Conservation (phyloP, 192 early-diverging fungal genomes). For the Thoreauomyces humboldtii region DNA sequence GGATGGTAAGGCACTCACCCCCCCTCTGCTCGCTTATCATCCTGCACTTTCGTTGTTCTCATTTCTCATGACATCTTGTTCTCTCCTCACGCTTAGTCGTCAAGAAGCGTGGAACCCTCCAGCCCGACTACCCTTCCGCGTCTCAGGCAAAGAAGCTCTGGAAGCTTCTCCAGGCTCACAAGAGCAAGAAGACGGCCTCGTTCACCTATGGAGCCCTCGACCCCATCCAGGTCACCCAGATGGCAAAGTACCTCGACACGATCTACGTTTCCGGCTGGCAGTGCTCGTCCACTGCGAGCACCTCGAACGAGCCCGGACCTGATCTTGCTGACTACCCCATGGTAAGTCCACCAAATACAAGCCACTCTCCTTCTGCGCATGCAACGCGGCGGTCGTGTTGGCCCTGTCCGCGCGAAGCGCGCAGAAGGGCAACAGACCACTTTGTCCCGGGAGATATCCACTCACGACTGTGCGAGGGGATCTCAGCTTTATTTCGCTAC, state of each 20-base stretch:
- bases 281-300: constrained; percentile 91
- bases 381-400: no score
- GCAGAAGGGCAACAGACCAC: no score
- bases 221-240: constrained; percentile 91
- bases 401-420: no score
- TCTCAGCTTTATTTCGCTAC: no score
- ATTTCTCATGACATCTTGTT: not conserved
- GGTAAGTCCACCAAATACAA: no score
- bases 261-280: constrained; percentile 99
- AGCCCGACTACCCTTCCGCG: constrained; percentile 75
- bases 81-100: constrained; percentile 71
- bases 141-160: constrained; percentile 92
- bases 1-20: constrained; percentile 35
- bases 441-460: no score
- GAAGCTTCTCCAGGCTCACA: constrained; percentile 74
- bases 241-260: constrained; percentile 95
- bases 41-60: not conserved
- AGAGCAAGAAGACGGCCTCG: constrained; percentile 73
- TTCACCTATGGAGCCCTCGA: constrained; percentile 95
- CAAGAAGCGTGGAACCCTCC: constrained; percentile 81
- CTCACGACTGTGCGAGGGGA: no score
- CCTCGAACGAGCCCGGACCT: constrained; percentile 93
- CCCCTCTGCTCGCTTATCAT: not conserved
- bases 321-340: constrained; percentile 99
- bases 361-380: no score